A percentile compares a stretch with the other conserved stretches of the same genome.
These are phyloP conservation scores for Senecio squalidus DNA, from an alignment of 140 eudicot genomes.

Conservation along the genomic window DNA sequence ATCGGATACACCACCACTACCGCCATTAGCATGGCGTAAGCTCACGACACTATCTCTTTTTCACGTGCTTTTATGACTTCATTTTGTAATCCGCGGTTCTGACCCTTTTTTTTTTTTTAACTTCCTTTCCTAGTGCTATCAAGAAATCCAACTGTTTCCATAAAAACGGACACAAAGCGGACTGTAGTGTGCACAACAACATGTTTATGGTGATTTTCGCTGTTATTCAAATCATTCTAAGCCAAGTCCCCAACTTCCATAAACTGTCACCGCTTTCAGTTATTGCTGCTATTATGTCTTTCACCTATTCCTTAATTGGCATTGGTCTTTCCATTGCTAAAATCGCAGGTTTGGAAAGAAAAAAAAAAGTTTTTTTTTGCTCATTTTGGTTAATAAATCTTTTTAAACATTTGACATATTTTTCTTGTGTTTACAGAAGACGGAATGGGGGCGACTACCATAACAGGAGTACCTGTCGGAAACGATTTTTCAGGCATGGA, in stretches of 20 bases:
- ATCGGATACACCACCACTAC: conserved; percentile 76
- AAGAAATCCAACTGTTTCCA: conserved; percentile 64
- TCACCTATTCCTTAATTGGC: conserved; percentile 53
- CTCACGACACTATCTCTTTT: neutral
- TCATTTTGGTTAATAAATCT: neutral
- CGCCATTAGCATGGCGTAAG: conserved; percentile 85
- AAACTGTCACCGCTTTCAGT: conserved; percentile 50
- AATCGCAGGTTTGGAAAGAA: conserved; percentile 35
- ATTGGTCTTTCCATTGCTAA: conserved; percentile 63
- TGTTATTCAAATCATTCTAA: conserved; percentile 43
- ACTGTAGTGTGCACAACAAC: conserved; percentile 39
- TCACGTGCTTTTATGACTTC: neutral
- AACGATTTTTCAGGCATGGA: conserved; percentile 26
- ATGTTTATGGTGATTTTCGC: conserved; percentile 57
- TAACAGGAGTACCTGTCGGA: conserved; percentile 32
- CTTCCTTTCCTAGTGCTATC: conserved; percentile 39
- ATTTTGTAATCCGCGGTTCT: neutral
- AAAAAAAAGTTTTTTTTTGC: neutral
- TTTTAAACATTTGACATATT: neutral
- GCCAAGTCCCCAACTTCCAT: conserved; percentile 68
- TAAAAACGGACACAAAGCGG: conserved; percentile 40
- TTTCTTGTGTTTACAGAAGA: conserved; percentile 20
- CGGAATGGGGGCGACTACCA: conserved; percentile 22
- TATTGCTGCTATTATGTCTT: conserved; percentile 76
- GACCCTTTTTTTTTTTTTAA: neutral